phyloP scores from a whole-genome alignment of 164 flowering plant genomes.

The Chloranthus sessilifolius region DNA sequence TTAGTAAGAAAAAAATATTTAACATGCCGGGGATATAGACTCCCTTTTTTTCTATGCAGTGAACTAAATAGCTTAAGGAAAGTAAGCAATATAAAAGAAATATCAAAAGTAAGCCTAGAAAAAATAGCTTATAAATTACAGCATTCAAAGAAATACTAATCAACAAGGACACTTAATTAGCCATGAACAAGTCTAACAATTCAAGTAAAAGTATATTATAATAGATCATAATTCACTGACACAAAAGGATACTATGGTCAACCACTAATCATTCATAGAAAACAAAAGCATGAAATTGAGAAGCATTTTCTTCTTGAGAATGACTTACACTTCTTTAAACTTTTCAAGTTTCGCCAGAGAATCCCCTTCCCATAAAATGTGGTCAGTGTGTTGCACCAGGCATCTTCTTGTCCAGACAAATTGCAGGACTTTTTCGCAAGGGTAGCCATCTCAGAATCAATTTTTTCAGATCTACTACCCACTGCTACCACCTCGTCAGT shows the following conservation, averaged over 20 bases:
- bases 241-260: neutral
- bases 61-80: no score
- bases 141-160: neutral
- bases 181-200: neutral
- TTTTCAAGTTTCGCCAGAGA: slow-evolving; percentile 39
- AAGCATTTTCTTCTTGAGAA: neutral
- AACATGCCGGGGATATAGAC: neutral
- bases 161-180: neutral
- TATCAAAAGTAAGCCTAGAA: no score
- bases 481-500: slow-evolving; percentile 4
- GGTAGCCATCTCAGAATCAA: neutral
- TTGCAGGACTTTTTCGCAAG: slow-evolving; percentile 25
- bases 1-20: neutral
- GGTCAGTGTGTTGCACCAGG: no score
- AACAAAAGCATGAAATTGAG: neutral
- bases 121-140: neutral
- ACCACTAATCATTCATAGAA: neutral
- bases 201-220: neutral
- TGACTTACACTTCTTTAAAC: slow-evolving; percentile 56
- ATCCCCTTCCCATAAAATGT: no score
- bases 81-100: neutral
- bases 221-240: neutral
- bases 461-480: slow-evolving; percentile 11
- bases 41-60: neutral
- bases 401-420: slow-evolving; percentile 35